Base-by-base conservation (phyloP, 331 rosid genomes). In the Telfairia occidentalis region DNA sequence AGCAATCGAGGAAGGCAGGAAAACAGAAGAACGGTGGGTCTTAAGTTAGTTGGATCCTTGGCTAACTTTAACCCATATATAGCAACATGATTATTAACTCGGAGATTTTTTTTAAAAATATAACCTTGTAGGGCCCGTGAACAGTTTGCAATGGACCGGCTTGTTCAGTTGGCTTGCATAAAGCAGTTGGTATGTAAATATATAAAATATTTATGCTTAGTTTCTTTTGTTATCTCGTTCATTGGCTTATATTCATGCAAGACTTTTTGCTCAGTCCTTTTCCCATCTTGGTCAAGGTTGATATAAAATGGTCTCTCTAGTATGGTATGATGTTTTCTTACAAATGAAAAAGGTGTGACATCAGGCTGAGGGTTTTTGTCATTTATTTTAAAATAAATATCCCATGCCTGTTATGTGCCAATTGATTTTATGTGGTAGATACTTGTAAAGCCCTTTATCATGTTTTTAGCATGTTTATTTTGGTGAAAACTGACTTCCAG, bases 91-190 rank as follows among this genome's bases (percentile, higher is more conserved):
- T 48, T 46, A 46, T 30, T 46, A 16, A 46, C 5, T 3, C 26
- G 46, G 75, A 24, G 18, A 40, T 10, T 43, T 21, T 21, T 4
- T 38, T 70, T 42, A 13, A 12, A 12, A 37, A 4, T 37, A 35
- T 46, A 24, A 28, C 43, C 75, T 71, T 46, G 75, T 46, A 71
- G 75, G 75, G 46, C 83, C 80, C 92, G 85, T 30, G 94, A 93
- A 84, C 85, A 88, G 79, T 82, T 85, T 67, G 98, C 98, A 46
- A 86, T 89, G 94, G 96, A 88, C 55, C 84, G 81, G 78, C 96
- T 93, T 74, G 84, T 90, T 78, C 96, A 90, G 85, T 55, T 80
- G 81, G 84, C 96, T 65, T 91, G 86, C 78, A 83, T 84, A 82
- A 93, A 93, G 84, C 84, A 85, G 86, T 92, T 93, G 97, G 98